Base-by-base conservation (phyloP, 2,329 filamentous ascomycete genomes). In the Fusarium continuum region DNA sequence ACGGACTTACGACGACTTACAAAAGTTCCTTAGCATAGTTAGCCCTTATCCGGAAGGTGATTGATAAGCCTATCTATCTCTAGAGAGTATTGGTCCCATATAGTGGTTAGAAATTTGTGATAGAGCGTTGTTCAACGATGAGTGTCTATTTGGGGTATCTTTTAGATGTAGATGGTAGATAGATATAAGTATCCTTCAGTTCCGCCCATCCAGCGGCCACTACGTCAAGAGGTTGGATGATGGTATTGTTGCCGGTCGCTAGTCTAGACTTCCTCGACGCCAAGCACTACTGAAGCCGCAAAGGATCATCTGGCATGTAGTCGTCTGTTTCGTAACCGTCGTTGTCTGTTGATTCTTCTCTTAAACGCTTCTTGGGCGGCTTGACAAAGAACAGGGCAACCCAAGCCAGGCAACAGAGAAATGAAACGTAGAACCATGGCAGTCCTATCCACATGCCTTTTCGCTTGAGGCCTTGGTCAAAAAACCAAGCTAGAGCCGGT, bases 341-440 rank as follows among this genome's bases (percentile, higher is more conserved):
- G 6, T 51, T 65, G 8, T 57, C 64, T 2, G 44, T 45, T 5
- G 20, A 25, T 0, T 65, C 56, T 17, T 70, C 65, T 11, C 44
- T 45, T 2, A 28, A 39, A 8, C 51, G 49, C 49, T 66, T 71
- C 54, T 63, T 72, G 11, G 78, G 78, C 29, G 73, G 70, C 11
- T 64, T 64, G 4, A 79, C 75, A 41, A 78, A 73, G 11, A 70
- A 48, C 8, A 76, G 47, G 0, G 73, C 74, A 3, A 68, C 45
- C 54, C 73, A 70, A 6, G 75, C 66, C 2, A 75, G 2, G 2
- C 39, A 43, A 7, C 67, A 75, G 6, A 79, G 58, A 11, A 73
- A 55, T 1, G 72, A 70, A 14, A 79, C 61, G 43, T 80, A 80
- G 40, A 78, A 73, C 73, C 75, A 80, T 5, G 78, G 78, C 51